Evolutionary conservation across 768 basidiomycete genomes (phyloP), one percentile per base, ranked within the genome.

Genomic region (Calocera viscosa): DNA sequence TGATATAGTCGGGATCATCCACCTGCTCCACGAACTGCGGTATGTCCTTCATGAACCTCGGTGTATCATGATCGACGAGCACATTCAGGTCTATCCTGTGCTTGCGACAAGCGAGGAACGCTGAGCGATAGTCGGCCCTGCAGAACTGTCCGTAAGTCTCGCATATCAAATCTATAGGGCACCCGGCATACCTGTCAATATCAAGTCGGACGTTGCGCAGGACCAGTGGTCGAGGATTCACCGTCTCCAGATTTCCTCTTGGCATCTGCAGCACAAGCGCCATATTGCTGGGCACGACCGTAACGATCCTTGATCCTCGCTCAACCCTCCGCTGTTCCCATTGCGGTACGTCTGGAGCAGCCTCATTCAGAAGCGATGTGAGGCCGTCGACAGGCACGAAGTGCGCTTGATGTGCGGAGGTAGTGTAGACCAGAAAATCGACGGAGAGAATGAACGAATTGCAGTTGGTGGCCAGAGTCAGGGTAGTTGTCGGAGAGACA

Each of bases 231-330:
- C 96, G 81, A 1, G 96, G 96, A 72, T 89, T 91, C 65, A 99
- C 87, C 0, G 93, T 97, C 78, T 99, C 96, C 68, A 99, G 73
- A 76, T 98, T 98, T 0, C 96, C 96, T 70, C 96, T 79, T 0
- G 95, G 96, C 95, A 98, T 98, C 77, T 99, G 96, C 11, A 99
- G 78, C 0, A 98, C 90, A 35, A 99, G 76, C 71, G 83, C 86
- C 91, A 94, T 97, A 8, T 85, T 78, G 67, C 87, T 92, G 0
- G 94, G 88, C 0, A 96, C 87, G 14, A 88, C 89, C 0, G 88
- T 85, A 2, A 98, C 93, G 35, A 97, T 94, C 67, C 88, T 78
- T 7, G 91, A 87, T 2, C 96, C 96, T 33, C 96, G 80, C 76
- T 99, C 96, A 0, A 97, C 83, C 22, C 90, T 83, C 41, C 95